A percentile compares a stretch with the other conserved stretches of the same genome.
phyloP scores from a whole-genome alignment of 139 green algal species.

The Cymbomonas tetramitiformis region DNA sequence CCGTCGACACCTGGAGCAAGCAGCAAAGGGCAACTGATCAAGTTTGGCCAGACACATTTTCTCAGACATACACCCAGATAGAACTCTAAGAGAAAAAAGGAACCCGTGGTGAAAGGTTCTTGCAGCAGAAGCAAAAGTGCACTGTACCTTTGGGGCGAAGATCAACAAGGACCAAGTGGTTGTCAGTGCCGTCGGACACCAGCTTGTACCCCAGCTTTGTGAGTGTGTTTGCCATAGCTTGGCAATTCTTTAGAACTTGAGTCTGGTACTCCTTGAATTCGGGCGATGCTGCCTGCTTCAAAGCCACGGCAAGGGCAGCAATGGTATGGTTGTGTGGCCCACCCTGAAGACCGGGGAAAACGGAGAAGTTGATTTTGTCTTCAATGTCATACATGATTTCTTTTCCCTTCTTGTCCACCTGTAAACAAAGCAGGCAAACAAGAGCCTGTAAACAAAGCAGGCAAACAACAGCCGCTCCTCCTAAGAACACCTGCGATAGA shows the following conservation, averaged over 20 bases:
- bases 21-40: neutral
- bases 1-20: slow-evolving; percentile 80
- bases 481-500: no score
- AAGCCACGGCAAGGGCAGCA: slow-evolving; percentile 73
- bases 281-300: slow-evolving; percentile 69
- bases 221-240: slow-evolving; percentile 51
- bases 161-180: slow-evolving; percentile 89
- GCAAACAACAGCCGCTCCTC: no score
- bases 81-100: no score
- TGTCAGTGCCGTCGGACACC: slow-evolving; percentile 76
- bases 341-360: slow-evolving; percentile 62
- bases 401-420: slow-evolving; percentile 69
- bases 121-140: no score
- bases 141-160: no score
- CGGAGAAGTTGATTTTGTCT: slow-evolving; percentile 86
- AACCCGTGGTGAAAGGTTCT: no score
- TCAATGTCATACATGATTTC: slow-evolving; percentile 74
- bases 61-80: no score
- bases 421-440: no score
- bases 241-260: slow-evolving; percentile 61
- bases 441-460: no score
- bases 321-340: slow-evolving; percentile 99
- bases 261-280: slow-evolving; percentile 94
- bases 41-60: neutral
- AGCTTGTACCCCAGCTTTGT: slow-evolving; percentile 44